Conservation (phyloP, 2,329 filamentous ascomycete species). For the Trichoderma breve region DNA sequence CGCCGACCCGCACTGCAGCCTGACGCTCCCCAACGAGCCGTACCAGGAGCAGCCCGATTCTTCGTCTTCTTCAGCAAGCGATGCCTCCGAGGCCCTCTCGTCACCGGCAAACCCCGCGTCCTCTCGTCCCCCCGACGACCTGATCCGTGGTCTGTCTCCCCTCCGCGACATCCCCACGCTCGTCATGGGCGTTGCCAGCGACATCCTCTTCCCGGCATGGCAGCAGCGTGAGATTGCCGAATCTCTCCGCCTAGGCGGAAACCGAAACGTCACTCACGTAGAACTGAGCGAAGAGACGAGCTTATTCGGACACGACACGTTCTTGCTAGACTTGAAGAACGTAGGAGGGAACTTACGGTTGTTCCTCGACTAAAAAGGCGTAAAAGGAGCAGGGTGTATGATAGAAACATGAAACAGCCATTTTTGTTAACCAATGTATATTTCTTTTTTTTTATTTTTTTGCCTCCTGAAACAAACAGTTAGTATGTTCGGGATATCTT, state of each 20-base stretch:
- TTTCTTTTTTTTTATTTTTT: neutral
- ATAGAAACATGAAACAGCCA: neutral
- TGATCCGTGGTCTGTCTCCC: constrained; percentile 70
- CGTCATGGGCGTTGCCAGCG: constrained; percentile 90
- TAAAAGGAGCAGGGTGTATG: neutral
- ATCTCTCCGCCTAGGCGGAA: constrained; percentile 73
- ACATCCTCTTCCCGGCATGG: constrained; percentile 97
- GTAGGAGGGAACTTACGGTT: constrained; percentile 79
- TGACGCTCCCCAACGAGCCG: constrained; percentile 78
- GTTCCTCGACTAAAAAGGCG: constrained; percentile 59
- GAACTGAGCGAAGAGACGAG: constrained; percentile 94
- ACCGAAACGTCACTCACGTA: constrained; percentile 77
- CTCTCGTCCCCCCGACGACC: constrained; percentile 68
- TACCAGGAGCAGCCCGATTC: constrained; percentile 75
- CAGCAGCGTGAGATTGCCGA: constrained; percentile 94
- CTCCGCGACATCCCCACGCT: constrained; percentile 77
- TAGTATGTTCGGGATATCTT: neutral
- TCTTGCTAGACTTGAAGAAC: constrained; percentile 86
- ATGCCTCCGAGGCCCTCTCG: constrained; percentile 32
- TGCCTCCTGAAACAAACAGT: neutral
- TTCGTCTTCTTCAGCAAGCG: constrained; percentile 19
- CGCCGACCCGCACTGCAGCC: constrained; percentile 55
- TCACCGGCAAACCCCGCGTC: constrained; percentile 31
- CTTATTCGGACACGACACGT: constrained; percentile 94
- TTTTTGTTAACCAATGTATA: neutral